phyloP scores from a whole-genome alignment of 805 yeast species.

The Ogataea nitratoaversa region DNA sequence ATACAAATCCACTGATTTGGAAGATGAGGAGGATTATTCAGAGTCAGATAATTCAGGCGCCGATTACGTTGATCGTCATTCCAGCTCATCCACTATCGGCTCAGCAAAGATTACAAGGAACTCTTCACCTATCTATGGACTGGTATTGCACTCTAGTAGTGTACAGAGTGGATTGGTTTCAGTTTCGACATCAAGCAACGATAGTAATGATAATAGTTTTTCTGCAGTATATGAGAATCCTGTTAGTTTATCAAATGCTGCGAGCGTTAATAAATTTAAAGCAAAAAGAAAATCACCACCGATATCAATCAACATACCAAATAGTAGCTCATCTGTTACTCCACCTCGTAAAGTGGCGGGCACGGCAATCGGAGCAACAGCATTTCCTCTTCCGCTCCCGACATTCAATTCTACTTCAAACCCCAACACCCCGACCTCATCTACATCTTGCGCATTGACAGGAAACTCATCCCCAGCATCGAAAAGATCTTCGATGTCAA shows the following conservation, averaged over 20 bases:
- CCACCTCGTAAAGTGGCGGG: conserved; percentile 1
- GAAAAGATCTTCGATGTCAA: conserved; percentile 29
- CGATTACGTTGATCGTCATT: conserved; percentile 9
- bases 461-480: conserved; percentile 25
- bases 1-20: conserved; percentile 7
- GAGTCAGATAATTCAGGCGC: conserved; percentile 5
- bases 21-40: neutral
- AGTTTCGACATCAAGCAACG: neutral
- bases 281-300: conserved; percentile 1
- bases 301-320: neutral
- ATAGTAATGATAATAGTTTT: neutral
- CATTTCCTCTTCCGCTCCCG: neutral
- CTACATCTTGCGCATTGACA: neutral
- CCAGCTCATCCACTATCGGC: conserved; percentile 12
- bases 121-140: conserved; percentile 16
- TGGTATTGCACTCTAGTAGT: neutral
- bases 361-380: neutral
- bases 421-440: conserved; percentile 7
- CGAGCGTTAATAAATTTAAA: neutral
- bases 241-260: too few species aligned
- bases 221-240: neutral
- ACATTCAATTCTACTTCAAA: neutral
- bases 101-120: conserved; percentile 16
- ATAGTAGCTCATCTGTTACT: neutral
- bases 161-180: neutral